Base-by-base conservation (phyloP, 441 rosid species). In the Populus hybrid region DNA sequence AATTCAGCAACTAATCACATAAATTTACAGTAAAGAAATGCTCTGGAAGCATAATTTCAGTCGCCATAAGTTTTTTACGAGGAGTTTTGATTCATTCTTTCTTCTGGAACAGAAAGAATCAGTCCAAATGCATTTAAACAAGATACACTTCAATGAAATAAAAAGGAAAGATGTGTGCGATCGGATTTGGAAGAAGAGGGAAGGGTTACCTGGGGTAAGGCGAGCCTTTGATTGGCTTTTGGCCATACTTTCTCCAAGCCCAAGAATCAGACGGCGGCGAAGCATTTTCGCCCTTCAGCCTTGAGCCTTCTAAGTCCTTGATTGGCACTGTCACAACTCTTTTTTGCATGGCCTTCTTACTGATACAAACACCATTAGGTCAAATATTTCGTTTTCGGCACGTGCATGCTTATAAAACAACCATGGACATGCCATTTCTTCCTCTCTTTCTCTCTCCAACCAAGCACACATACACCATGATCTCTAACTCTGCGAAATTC, bases 171-270 rank as follows among this genome's bases (percentile, higher is more conserved):
- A 42, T 4, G 36, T 50, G 59, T 5, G n/a, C 5, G 59, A 16
- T 50, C n/a, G 59, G 59, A 50, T 5, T 50, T 50, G 59, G n/a
- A 50, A 16, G 59, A 50, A 16, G 59, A 50, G 59, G 20, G 6
- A 50, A 6, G 18, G 59, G n/a, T 50, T 50, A 16, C 97, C 97
- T 90, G 20, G 99, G 99, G 79, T 90, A 95, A 64, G 99, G 99
- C 6, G 99, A 92, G 50, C 99, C 99, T 80, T 95, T 95, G 91
- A 95, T 93, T 78, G 99, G 99, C 81, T 95, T 95, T 73, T 95
- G 99, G 65, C 99, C 99, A 77, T 95, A 95, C 77, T 95, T 95
- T 78, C 99, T 80, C 99, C 99, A 95, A 0, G 99, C 97, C 98
- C 98, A 95, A n/a, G 97, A 93, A 85, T 95, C 99, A 0, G 98